phyloP scores from a whole-genome alignment of 352 stramenopile species.

The Globisporangium camurandrum region DNA sequence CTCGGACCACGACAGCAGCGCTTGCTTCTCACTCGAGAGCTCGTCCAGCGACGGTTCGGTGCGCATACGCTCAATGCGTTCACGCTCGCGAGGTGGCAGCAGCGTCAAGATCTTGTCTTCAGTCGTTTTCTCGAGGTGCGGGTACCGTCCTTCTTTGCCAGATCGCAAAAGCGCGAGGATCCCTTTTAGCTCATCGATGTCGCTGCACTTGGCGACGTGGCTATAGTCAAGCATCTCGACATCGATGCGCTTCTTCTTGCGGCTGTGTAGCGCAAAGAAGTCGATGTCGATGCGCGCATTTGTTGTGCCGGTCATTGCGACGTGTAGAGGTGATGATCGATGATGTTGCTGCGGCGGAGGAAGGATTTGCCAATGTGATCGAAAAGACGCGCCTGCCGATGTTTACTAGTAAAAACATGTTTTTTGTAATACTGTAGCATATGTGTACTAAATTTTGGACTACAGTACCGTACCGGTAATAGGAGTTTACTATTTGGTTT shows the following conservation, averaged over 20 bases:
- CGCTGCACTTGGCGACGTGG: conserved; percentile 79
- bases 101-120: conserved; percentile 77
- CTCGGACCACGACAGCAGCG: conserved; percentile 57
- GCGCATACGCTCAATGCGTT: conserved; percentile 66
- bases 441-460: too few species aligned
- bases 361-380: neutral
- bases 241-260: conserved; percentile 58
- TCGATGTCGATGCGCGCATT: conserved; percentile 29
- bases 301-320: conserved; percentile 4
- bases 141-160: conserved; percentile 88
- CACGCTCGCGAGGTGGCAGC: conserved; percentile 68
- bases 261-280: conserved; percentile 71
- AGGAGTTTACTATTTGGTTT: too few species aligned
- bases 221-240: conserved; percentile 91
- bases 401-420: too few species aligned
- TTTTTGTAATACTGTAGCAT: too few species aligned
- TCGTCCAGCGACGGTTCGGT: conserved; percentile 47
- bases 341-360: neutral
- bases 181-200: conserved; percentile 81
- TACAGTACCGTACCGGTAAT: too few species aligned
- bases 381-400: too few species aligned
- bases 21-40: conserved; percentile 38
- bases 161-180: conserved; percentile 81
- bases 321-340: neutral
- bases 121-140: conserved; percentile 73